A percentile compares a stretch with the other conserved stretches of the same genome.
Conservation (phyloP, 106 monocot genomes). For the Acorus calamus region DNA sequence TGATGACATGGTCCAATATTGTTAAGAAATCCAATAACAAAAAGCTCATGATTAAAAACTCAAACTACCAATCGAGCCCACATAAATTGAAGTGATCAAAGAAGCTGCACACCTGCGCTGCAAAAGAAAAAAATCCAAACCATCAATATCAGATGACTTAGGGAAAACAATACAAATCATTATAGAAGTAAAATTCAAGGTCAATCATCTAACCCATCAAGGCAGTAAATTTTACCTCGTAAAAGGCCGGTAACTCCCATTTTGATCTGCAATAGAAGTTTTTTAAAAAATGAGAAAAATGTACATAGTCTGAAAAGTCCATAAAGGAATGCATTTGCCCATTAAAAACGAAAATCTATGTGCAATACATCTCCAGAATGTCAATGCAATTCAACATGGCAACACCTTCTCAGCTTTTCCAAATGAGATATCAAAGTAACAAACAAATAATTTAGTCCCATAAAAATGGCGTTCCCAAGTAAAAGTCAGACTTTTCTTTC, state of each 20-base stretch:
- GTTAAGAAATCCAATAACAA: background rate
- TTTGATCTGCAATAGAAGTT: constrained; percentile 30
- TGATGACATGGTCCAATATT: no score
- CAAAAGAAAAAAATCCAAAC: constrained; percentile 7
- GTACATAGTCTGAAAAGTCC: no score
- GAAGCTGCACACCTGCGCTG: constrained; percentile 23
- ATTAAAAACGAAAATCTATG: no score
- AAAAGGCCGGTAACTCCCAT: constrained; percentile 48
- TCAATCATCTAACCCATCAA: no score
- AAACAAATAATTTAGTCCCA: no score
- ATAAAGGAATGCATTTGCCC: no score
- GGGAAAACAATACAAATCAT: background rate
- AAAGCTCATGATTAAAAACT: background rate
- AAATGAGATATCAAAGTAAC: no score
- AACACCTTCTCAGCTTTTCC: no score
- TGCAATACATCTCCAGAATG: no score
- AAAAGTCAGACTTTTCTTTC: no score
- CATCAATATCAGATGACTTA: background rate
- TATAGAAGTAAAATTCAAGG: background rate
- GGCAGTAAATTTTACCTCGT: constrained; percentile 24
- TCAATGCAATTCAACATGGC: no score
- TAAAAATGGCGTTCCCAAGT: no score
- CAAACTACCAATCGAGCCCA: background rate
- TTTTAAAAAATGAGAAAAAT: background rate
- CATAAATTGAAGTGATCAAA: constrained; percentile 1